Base-by-base conservation (phyloP, 2,329 filamentous ascomycete genomes). In the Rhinocladiella similis region DNA sequence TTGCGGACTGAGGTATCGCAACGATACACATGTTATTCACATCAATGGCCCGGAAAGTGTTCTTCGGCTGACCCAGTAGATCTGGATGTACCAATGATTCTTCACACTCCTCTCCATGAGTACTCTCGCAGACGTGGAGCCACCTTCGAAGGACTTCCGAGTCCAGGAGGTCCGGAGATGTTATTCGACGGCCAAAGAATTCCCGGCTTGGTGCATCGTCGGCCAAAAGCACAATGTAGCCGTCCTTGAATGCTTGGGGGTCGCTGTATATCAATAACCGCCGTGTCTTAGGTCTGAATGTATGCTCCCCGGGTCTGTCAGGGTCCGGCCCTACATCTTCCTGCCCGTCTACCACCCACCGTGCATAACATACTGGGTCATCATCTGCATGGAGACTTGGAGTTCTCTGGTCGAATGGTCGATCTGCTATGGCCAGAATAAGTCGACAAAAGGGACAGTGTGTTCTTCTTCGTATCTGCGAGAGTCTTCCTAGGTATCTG, bases 161-260 rank as follows among this genome's bases (percentile, higher is more conserved):
- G 43, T 66, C 63, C 2, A 66, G 60, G 10, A 64, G 61, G 43
- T 64, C 63, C 27, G 56, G 57, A 10, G 62, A 60, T 12, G 57
- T 55, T 25, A 66, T 56, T 33, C 55, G 57, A 18, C 63, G 54
- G 16, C 63, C 63, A 33, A 66, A 60, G 55, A 63, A 66, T 38
- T 61, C 56, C 19, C 57, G 61, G 5, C 52, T 59, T 3, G 63
- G 63, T 10, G 63, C 63, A 41, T 62, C 61, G 35, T 66, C 63
- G n/a, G 58, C 63, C n/a, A 66, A 49, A 10, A 66, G 57, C n/a
- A 63, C 61, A 27, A 66, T 60, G 38, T 66, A 66, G n/a, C 63
- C 63, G 54, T 66, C 63, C 56, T 66, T 66, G 41, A 64, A 66
- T 19, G 63, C 54, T 42, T 66, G 63, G n/a, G 63, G 63, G 14